Evolutionary conservation across 495 filamentous ascomycete genomes (phyloP).

Genomic region (Darksidea phi): DNA sequence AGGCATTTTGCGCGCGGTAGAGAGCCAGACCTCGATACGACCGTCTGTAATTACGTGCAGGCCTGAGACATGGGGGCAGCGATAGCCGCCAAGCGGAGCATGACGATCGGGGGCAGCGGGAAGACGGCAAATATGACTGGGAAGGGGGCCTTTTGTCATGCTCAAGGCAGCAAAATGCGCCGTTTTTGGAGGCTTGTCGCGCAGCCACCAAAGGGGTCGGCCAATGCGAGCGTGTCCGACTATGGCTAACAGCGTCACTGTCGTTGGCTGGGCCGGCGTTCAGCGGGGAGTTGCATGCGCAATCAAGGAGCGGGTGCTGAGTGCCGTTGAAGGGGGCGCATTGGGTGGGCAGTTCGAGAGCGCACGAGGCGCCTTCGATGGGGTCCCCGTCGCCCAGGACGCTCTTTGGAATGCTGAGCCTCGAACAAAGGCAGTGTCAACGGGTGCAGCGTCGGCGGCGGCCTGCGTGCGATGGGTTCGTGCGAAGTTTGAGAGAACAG

Average conservation of each 20-base stretch:
- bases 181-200: slow-evolving; percentile 1
- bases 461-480: neutral
- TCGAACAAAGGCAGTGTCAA: neutral
- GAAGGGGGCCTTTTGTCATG: neutral
- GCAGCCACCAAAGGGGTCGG: slow-evolving; percentile 12
- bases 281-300: slow-evolving; percentile 19
- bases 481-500: too few species aligned
- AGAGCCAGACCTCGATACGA: slow-evolving; percentile 22
- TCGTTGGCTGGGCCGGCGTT: slow-evolving; percentile 7
- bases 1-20: neutral
- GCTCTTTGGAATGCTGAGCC: slow-evolving; percentile 1
- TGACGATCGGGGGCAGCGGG: slow-evolving; percentile 1
- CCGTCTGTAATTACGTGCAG: slow-evolving; percentile 2
- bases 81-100: slow-evolving; percentile 12
- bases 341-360: neutral
- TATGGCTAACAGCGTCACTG: neutral
- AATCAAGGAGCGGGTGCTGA: slow-evolving; percentile 6
- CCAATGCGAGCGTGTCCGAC: too few species aligned
- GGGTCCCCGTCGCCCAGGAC: neutral
- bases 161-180: neutral
- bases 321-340: slow-evolving; percentile 1
- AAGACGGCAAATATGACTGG: slow-evolving; percentile 11
- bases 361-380: neutral
- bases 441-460: neutral
- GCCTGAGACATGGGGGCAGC: slow-evolving; percentile 6